Evolutionary conservation across 1,139 yeast genomes (phyloP), one percentile per base, ranked within the genome.

Genomic region (Yamadazyma buinensis): DNA sequence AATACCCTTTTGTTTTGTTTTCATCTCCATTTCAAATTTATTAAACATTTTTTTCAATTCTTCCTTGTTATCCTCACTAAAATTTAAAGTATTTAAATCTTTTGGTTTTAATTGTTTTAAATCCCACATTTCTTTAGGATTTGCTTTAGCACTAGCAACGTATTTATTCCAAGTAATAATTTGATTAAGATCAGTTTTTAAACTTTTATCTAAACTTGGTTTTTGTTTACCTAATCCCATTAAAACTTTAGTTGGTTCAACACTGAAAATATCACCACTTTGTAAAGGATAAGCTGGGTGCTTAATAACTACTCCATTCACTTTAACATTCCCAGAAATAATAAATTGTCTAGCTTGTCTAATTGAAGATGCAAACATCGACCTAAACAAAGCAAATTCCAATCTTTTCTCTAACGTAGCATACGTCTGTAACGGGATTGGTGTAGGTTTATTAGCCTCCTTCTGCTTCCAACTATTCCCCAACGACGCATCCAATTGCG

Each of bases 341-440:
- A 92, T 81, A 52, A 84, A 88, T 55, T 85, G 90, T 47, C 96
- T 78, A 2, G 98, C 96, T 61, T 92, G 97, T 69, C 97, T 80
- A 7, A 87, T 78, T 7, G 95, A 85, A 6, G 95, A 77, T 4
- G 98, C 96, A 66, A 92, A 90, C 84, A 92, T 73, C 24, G 97
- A 72, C 59, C 98, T 78, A 64, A 86, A 92, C 10, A 92, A 52
- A 1, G 97, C 97, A 54, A 83, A 77, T 56, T 92, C 98, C 27
- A 92, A 72, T 54, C 98, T 72, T 55, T 83, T 84, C 57, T 92
- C 98, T 42, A 94, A 66, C 4, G 81, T 80, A 5, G 95, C 95
- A 60, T 72, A 92, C 1, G 97, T 84, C 62, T 92, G 98, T 52
- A 88, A 61, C 31, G 87, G 79, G 64, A 85, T 77, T 9, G 98